Evolutionary conservation across 805 yeast species (phyloP).

Genomic region (Nakazawaea laoshanensis): DNA sequence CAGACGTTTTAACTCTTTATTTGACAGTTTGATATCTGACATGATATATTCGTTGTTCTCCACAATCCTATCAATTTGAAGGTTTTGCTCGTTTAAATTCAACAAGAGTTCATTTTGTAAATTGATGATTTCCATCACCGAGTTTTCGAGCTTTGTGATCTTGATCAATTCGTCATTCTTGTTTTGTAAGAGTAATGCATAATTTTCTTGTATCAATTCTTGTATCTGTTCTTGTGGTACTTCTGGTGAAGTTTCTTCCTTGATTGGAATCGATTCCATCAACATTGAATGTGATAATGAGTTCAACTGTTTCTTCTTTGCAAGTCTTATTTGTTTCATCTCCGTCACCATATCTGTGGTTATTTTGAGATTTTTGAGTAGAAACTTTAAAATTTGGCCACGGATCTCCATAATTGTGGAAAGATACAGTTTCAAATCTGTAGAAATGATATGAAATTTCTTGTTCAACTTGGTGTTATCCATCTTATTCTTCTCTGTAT

Average conservation of each 20-base stretch:
- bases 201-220: slow-evolving; percentile 50
- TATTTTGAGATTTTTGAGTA: slow-evolving; percentile 33
- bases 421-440: slow-evolving; percentile 14
- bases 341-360: slow-evolving; percentile 36
- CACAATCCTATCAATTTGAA: slow-evolving; percentile 4
- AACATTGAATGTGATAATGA: slow-evolving; percentile 20
- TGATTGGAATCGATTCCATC: slow-evolving; percentile 7
- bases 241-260: slow-evolving; percentile 1
- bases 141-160: slow-evolving; percentile 49
- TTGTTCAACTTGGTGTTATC: slow-evolving; percentile 11
- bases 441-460: slow-evolving; percentile 5
- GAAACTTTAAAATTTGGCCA: slow-evolving; percentile 37
- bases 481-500: slow-evolving; percentile 29
- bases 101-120: slow-evolving; percentile 19
- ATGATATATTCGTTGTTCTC: slow-evolving; percentile 4
- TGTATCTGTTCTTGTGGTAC: slow-evolving; percentile 48
- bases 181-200: slow-evolving; percentile 37
- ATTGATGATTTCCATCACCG: slow-evolving; percentile 66
- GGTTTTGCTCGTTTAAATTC: slow-evolving; percentile 4
- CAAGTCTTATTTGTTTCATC: slow-evolving; percentile 41
- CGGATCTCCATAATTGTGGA: slow-evolving; percentile 28
- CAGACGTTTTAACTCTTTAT: slow-evolving; percentile 4
- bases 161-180: slow-evolving; percentile 55
- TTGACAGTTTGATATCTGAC: slow-evolving; percentile 3
- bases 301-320: slow-evolving; percentile 29